These are phyloP conservation scores for Calonectria pauciramosa DNA, from an alignment of 2,329 filamentous ascomycete genomes.

Conservation along the genomic window DNA sequence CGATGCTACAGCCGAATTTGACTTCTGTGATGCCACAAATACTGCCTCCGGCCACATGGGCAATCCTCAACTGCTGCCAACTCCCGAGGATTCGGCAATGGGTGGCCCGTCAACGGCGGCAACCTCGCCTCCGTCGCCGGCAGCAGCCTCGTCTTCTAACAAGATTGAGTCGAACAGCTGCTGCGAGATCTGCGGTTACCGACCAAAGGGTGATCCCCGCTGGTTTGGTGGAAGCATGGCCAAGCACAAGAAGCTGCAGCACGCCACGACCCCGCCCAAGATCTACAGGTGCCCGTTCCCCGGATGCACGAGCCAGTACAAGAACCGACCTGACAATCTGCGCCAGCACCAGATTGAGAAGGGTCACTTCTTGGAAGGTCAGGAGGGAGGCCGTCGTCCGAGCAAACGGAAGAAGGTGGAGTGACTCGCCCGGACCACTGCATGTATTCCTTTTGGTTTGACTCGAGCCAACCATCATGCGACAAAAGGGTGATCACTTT, in stretches of 20 bases:
- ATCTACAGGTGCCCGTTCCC: slow-evolving; percentile 68
- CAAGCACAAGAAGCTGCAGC: slow-evolving; percentile 69
- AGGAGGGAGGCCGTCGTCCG: slow-evolving; percentile 54
- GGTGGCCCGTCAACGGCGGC: slow-evolving; percentile 40
- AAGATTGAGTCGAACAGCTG: slow-evolving; percentile 60
- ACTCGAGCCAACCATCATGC: not conserved
- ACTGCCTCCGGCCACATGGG: slow-evolving; percentile 32
- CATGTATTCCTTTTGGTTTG: not conserved
- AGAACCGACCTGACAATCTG: slow-evolving; percentile 69
- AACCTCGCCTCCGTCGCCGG: slow-evolving; percentile 43
- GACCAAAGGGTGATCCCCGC: slow-evolving; percentile 68
- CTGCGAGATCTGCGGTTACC: slow-evolving; percentile 68
- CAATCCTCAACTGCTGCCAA: slow-evolving; percentile 38
- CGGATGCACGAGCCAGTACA: slow-evolving; percentile 68
- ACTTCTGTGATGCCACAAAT: slow-evolving; percentile 20
- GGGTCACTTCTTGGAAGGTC: slow-evolving; percentile 64
- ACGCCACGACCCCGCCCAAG: slow-evolving; percentile 61
- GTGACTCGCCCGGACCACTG: not conserved
- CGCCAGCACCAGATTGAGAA: slow-evolving; percentile 70
- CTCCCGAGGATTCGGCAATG: slow-evolving; percentile 36
- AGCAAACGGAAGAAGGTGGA: slow-evolving; percentile 63
- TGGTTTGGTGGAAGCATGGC: slow-evolving; percentile 72
- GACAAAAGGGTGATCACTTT: not conserved
- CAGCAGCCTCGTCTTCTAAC: slow-evolving; percentile 26
- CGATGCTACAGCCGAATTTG: slow-evolving; percentile 21